Base-by-base conservation (phyloP, 345 rosid species). In the Camelina neglecta region DNA sequence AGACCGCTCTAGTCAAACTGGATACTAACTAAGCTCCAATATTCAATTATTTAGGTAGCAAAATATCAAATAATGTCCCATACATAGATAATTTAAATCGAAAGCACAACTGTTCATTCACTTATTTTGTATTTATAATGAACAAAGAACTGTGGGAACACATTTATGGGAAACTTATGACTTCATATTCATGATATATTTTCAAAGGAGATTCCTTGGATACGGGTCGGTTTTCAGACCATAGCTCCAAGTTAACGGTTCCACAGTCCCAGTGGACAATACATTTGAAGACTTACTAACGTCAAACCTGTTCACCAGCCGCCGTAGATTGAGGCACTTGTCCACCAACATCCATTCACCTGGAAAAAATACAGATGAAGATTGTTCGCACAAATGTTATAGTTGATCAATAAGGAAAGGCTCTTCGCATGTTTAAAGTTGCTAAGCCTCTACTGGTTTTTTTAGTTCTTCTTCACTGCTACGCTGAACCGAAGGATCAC, bases 191-290 rank as follows among this genome's bases (percentile, higher is more conserved):
- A 18, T 91, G 98, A 61, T 79, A 86, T 36, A 93, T 72, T 31
- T 39, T 83, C 23, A 91, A 78, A 51, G 94, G 89, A 10, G 91
- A 81, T 56, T 85, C 86, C 69, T 82, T 86, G 13, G 98, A 91
- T 63, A 90, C 93, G 8, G 96, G 96, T 75, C 96, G 77, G 9
- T 90, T 90, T 81, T 86, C 96, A 5, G 98, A 93, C 98, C 92
- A 91, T 10, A 93, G 84, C 89, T 90, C 98, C 80, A 91, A 31
- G 75, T 89, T 88, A 11, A 91, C 89, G 0, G 88, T 88, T 55
- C 91, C 94, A 4, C 85, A 78, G 75, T 94, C 96, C 98, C 98
- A 91, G 42, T 86, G 86, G 64, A 91, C 61, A 59, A 67, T 33
- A 82, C 98, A 93, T 83, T 86, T 88, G 53, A 45, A 76, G 2